Percentiles rank a stretch among this genome's conserved stretches.
phyloP scores from a whole-genome alignment of 1,284 basidiomycete genomes.

The Malassezia slooffiae region DNA sequence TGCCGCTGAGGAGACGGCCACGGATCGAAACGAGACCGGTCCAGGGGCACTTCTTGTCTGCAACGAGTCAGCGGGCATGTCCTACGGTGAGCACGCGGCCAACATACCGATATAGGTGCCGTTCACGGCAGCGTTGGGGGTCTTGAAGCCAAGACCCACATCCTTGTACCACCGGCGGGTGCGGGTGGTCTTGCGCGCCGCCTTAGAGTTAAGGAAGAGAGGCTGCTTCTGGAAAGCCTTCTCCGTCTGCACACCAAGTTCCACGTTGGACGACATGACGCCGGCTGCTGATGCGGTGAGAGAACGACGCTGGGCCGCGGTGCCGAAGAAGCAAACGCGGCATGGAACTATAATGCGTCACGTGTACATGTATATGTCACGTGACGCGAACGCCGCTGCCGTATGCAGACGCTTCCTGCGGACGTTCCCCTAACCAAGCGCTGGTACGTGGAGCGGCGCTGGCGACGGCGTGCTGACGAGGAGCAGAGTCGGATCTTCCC shows the following conservation, averaged over 20 bases:
- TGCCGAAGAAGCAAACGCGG: slow-evolving; percentile 19
- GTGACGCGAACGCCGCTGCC: slow-evolving; percentile 1
- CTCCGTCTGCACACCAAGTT: slow-evolving; percentile 45
- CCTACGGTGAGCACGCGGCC: slow-evolving; percentile 7
- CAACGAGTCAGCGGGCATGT: slow-evolving; percentile 11
- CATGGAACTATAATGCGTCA: slow-evolving; percentile 9
- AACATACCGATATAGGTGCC: slow-evolving; percentile 75
- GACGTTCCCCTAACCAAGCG: slow-evolving; percentile 13
- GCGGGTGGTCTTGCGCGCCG: slow-evolving; percentile 79
- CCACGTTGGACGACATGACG: slow-evolving; percentile 40
- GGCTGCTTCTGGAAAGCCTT: slow-evolving; percentile 73
- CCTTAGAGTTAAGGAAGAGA: slow-evolving; percentile 96
- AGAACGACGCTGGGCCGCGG: slow-evolving; percentile 13
- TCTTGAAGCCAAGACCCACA: slow-evolving; percentile 52
- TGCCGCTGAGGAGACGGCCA: slow-evolving; percentile 94
- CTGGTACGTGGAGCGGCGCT: slow-evolving; percentile 9
- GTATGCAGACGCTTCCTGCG: neutral
- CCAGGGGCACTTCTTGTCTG: slow-evolving; percentile 99
- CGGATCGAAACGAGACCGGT: slow-evolving; percentile 71
- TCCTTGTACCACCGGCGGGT: slow-evolving; percentile 95
- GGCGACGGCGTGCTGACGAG: neutral
- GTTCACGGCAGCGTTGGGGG: slow-evolving; percentile 85
- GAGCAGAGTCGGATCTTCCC: slow-evolving; percentile 15
- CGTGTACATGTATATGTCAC: no score
- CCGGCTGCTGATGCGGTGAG: slow-evolving; percentile 20